These are phyloP conservation scores for Ophiostoma ulmi DNA, from an alignment of 2,329 filamentous ascomycete genomes.

Conservation along the genomic window DNA sequence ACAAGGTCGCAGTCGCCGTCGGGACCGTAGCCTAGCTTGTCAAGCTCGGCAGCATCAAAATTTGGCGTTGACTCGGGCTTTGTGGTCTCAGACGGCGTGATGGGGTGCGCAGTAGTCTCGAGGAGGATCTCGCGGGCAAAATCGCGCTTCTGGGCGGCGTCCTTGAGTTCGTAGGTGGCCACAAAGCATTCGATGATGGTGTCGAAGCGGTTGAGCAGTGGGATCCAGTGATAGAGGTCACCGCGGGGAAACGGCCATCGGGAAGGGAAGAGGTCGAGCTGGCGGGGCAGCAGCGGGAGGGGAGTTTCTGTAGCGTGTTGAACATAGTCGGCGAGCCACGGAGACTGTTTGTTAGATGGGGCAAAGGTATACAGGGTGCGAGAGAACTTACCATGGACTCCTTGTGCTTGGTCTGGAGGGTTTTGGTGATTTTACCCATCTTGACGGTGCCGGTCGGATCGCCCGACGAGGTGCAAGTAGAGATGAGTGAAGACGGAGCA, in stretches of 20 bases:
- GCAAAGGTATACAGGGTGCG: background rate
- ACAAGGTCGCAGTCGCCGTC: conserved; percentile 79
- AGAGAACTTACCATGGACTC: conserved; percentile 56
- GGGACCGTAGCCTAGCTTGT: conserved; percentile 56
- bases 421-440: conserved; percentile 66
- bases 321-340: conserved; percentile 79
- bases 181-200: conserved; percentile 77
- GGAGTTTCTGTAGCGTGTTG: conserved; percentile 62
- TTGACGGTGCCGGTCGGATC: conserved; percentile 34
- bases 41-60: conserved; percentile 35
- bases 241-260: conserved; percentile 94
- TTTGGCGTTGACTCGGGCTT: background rate
- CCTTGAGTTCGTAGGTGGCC: conserved; percentile 69
- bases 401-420: conserved; percentile 61
- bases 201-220: conserved; percentile 88
- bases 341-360: conserved; percentile 55
- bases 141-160: conserved; percentile 72
- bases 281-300: conserved; percentile 69
- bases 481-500: background rate
- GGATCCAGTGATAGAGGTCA: conserved; percentile 97
- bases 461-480: background rate
- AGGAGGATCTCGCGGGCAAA: conserved; percentile 65
- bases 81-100: conserved; percentile 45
- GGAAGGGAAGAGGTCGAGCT: conserved; percentile 74
- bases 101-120: conserved; percentile 48